phyloP scores from a whole-genome alignment of 352 stramenopile genomes.

The Blastocystis sp. region DNA sequence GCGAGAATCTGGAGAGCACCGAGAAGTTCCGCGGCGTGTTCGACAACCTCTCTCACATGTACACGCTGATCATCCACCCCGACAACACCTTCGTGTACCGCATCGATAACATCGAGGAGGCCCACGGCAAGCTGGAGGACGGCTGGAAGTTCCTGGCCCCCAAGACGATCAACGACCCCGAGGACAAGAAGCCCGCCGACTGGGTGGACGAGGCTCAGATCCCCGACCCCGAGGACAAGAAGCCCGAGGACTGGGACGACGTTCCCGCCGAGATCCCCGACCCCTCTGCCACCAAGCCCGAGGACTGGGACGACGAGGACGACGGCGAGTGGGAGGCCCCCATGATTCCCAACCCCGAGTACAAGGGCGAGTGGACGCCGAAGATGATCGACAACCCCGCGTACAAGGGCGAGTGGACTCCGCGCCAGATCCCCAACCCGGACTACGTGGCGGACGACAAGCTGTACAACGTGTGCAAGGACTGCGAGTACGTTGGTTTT shows the following conservation, averaged over 20 bases:
- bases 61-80: slow-evolving; percentile 93
- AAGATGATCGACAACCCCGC: slow-evolving; percentile 97
- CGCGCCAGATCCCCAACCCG: slow-evolving; percentile 94
- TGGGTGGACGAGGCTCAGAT: slow-evolving; percentile 95
- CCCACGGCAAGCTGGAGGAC: slow-evolving; percentile 87
- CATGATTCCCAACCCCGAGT: slow-evolving; percentile 93
- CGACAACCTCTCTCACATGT: slow-evolving; percentile 95
- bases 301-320: slow-evolving; percentile 98
- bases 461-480: slow-evolving; percentile 92
- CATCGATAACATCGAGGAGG: slow-evolving; percentile 93
- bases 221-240: slow-evolving; percentile 89
- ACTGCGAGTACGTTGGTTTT: slow-evolving; percentile 93
- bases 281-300: slow-evolving; percentile 92
- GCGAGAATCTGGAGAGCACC: slow-evolving; percentile 89
- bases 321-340: slow-evolving; percentile 96
- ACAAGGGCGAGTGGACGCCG: slow-evolving; percentile 96
- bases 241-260: slow-evolving; percentile 95
- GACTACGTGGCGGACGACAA: slow-evolving; percentile 92
- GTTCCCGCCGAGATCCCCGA: slow-evolving; percentile 93
- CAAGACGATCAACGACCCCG: slow-evolving; percentile 95
- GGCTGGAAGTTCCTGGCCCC: slow-evolving; percentile 92
- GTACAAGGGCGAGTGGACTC: slow-evolving; percentile 97
- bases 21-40: slow-evolving; percentile 87
- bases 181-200: slow-evolving; percentile 92
- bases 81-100: slow-evolving; percentile 89